Evolutionary conservation across 768 basidiomycete species (phyloP).

Genomic region (Cystofilobasidium bisporidii): DNA sequence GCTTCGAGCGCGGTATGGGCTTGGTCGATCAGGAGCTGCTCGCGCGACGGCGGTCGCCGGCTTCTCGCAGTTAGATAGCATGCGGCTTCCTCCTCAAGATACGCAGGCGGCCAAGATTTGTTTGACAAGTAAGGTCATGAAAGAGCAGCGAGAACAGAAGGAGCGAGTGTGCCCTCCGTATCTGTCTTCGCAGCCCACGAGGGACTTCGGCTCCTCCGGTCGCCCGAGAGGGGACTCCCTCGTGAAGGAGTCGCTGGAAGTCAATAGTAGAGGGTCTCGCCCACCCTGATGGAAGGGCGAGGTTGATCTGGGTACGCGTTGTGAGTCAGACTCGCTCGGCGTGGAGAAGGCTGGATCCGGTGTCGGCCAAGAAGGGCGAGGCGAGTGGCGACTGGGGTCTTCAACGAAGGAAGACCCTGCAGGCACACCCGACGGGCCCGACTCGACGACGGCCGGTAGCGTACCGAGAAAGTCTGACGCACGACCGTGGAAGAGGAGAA

Average conservation of each 20-base stretch:
- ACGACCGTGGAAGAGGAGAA: background rate
- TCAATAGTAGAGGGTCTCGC: constrained; percentile 6
- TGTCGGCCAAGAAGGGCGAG: background rate
- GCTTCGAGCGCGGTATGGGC: background rate
- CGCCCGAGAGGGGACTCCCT: background rate
- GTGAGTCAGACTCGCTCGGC: background rate
- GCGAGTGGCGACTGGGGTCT: background rate
- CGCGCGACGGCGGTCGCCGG: background rate
- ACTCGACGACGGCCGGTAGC: too few relatives aligned
- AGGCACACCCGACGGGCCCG: too few relatives aligned
- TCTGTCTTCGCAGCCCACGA: constrained; percentile 9
- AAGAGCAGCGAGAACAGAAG: background rate
- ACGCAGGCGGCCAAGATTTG: too few relatives aligned
- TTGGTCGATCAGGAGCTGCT: background rate
- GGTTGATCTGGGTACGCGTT: background rate
- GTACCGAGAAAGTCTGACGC: too few relatives aligned
- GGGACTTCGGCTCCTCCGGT: background rate
- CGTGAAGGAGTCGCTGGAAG: background rate
- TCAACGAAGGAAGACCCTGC: background rate
- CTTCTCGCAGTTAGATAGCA: background rate
- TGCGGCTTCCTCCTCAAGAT: too few relatives aligned
- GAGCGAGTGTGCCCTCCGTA: background rate
- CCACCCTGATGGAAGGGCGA: too few relatives aligned
- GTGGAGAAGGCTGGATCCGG: too few relatives aligned
- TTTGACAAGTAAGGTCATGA: background rate